Evolutionary conservation across 2,329 filamentous ascomycete species (phyloP).

Genomic region (Berkeleyomyces rouxiae): DNA sequence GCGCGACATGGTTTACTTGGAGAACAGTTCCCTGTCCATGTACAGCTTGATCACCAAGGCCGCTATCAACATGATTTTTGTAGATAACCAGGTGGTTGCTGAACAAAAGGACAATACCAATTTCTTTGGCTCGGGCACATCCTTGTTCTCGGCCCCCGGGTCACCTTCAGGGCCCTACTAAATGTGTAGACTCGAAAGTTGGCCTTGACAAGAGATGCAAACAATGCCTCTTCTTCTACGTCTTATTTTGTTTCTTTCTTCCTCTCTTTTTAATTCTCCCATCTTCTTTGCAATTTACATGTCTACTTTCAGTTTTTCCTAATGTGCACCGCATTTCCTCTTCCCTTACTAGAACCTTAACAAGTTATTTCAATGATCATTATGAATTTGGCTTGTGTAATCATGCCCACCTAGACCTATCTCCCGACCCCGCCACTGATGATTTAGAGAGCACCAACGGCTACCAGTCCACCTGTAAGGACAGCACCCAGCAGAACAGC

Average conservation of each 20-base stretch:
- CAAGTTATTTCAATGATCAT: too few species aligned
- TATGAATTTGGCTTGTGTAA: too few species aligned
- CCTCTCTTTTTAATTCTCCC: too few species aligned
- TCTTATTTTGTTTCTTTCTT: too few species aligned
- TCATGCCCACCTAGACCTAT: too few species aligned
- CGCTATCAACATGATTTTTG: constrained; percentile 52
- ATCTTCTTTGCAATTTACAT: too few species aligned
- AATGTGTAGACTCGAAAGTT: background rate
- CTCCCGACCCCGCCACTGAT: too few species aligned
- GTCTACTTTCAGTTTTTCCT: background rate
- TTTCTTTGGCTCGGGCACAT: constrained; percentile 47
- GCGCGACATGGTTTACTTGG: constrained; percentile 58
- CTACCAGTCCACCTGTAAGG: constrained; percentile 15
- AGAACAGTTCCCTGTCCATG: constrained; percentile 45
- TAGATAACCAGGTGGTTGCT: constrained; percentile 37
- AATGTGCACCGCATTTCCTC: background rate
- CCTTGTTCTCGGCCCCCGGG: constrained; percentile 26
- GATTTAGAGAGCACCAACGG: constrained; percentile 16
- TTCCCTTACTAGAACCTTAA: too few species aligned
- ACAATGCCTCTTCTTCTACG: too few species aligned
- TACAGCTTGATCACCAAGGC: constrained; percentile 62
- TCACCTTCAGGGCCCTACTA: background rate
- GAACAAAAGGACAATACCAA: constrained; percentile 46
- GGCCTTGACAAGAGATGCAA: background rate
- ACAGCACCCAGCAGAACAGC: constrained; percentile 15